Base-by-base conservation (phyloP, 2,329 filamentous ascomycete species). In the Lachnellula subtilissima region DNA sequence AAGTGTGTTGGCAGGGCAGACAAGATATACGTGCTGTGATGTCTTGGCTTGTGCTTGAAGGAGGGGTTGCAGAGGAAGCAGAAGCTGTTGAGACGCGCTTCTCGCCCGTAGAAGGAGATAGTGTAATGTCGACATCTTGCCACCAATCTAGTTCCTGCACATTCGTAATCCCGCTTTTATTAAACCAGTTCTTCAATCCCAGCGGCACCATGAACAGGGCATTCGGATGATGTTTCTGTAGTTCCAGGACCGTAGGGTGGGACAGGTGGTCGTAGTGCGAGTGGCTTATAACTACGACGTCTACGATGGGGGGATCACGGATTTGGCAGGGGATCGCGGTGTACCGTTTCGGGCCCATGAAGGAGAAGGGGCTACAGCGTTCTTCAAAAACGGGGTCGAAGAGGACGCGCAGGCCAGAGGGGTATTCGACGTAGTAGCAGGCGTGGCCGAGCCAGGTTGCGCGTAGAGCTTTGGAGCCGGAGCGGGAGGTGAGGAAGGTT, bases 121-220 rank as follows among this genome's bases (percentile, higher is more conserved):
- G 73, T 0, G 76, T 83, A n/a, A 96, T 72, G 48, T 93, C 85
- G 5, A 84, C 80, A 61, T 89, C 86, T 64, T 96, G 86, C 93
- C 93, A 97, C 93, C 93, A 97, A 73, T 97, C 93, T 66, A 97
- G 72, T 74, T 97, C 92, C 0, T 90, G 95, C 45, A 93, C 86
- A 57, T 91, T 89, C 1, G 80, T 61, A 53, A 96, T 82, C 1
- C 89, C 90, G 25, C 78, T 78, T 3, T 78, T 74, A 48, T 78
- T 76, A 71, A 97, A 96, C 92, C 92, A 97, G 48, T 81, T 76
- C 71, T 88, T 89, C 55, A 96, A 83, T 2, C 91, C 91, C 4
- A 96, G 73, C 0, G 91, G 90, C 22, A 91, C 91, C 61, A 96
- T 94, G 74, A 94, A 97, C 61, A 95, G 90, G 42, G 84, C 91